Evolutionary conservation across 2,329 filamentous ascomycete genomes (phyloP), one percentile per base, ranked within the genome.

Genomic region (Fusarium torreyae): DNA sequence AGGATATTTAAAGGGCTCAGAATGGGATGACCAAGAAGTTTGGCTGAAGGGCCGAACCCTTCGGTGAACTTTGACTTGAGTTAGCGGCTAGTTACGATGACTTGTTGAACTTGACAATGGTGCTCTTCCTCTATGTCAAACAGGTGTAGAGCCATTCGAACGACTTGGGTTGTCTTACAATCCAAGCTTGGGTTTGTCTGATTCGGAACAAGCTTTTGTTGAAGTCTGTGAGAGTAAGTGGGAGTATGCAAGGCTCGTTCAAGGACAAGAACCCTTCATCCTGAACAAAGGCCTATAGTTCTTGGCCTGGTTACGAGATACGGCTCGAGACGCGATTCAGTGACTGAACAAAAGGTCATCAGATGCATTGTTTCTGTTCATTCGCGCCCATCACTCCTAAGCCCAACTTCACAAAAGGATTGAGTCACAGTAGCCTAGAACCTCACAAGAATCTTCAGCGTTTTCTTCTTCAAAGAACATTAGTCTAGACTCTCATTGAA

Each of bases 1-100:
- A 7, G 26, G 15, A 17, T 20, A 8, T 17, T 44, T 13, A 2
- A 24, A 17, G 4, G 22, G 9, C 10, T 24, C 10, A 7, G 46
- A 62, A 3, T 24, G 0, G n/a, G 46, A 14, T 57, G 46, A 3
- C 36, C 20, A n/a, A 45, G 11, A 24, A 51, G 14, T 39, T 40
- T 22, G 8, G 28, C 10, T 14, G 36, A 14, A 26, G 42, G 38
- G 7, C 53, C 26, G 26, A 54, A 55, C 3, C 34, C 20, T 9
- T 68, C 59, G 7, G 49, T 28, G 22, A 68, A 53, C 10, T 20
- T 50, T 7, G 60, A 17, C 5, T 22, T 39, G n/a, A 39, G 20
- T 26, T 20, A 2, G 17, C 4, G 20, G 11, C 4, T 20, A 13
- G 0, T 14, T 15, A 34, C 15, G 8, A 7, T 18, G 7, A 7